Conservation (phyloP, 768 basidiomycete species). For the Sarcodon aspratus region DNA sequence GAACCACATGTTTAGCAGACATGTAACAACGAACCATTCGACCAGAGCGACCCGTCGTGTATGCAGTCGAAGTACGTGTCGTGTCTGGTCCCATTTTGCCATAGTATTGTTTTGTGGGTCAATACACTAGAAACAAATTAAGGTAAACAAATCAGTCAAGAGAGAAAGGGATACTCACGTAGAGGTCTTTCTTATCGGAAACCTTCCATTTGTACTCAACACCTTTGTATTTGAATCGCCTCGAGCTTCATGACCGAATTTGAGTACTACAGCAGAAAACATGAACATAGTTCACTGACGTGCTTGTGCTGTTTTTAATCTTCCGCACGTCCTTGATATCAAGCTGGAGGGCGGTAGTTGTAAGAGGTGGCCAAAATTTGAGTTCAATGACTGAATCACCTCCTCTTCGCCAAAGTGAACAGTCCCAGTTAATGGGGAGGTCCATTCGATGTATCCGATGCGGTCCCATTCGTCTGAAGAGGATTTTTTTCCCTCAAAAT, state of each 20-base stretch:
- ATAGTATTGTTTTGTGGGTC: not conserved
- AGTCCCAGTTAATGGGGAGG: not conserved
- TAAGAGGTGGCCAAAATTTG: not conserved
- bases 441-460: not conserved
- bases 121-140: not conserved
- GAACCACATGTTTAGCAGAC: not conserved
- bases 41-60: not conserved
- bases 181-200: not conserved
- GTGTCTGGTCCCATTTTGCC: not conserved
- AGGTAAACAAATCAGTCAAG: not conserved
- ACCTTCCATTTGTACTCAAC: not conserved
- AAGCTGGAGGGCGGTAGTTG: not conserved
- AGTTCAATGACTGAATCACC: not conserved
- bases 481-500: not conserved
- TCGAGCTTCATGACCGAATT: not conserved
- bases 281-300: not conserved
- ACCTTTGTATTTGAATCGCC: not conserved
- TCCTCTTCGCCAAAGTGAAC: not conserved
- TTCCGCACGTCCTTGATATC: not conserved
- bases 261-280: not conserved
- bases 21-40: not conserved
- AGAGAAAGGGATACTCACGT: not conserved
- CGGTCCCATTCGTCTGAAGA: not conserved
- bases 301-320: not conserved
- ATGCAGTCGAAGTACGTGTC: not conserved